Base-by-base conservation (phyloP, 352 stramenopile genomes). In the Phytopythium montanum region DNA sequence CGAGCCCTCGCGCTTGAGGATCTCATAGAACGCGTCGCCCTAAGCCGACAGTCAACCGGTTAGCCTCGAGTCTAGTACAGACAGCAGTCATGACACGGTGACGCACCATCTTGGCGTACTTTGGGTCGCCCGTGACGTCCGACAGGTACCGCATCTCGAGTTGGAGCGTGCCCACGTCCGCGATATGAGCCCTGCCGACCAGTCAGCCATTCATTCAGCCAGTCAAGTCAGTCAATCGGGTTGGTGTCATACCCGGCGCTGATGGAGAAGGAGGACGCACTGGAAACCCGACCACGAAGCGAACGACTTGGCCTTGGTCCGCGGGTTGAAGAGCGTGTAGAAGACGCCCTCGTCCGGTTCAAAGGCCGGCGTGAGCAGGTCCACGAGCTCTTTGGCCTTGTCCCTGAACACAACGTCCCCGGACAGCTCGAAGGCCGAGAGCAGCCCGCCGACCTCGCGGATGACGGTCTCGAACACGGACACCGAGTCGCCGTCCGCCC, bases 401-500 rank as follows among this genome's bases (percentile, higher is more conserved):
- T 91, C 69, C 52, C 98, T 87, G 72, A 99, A 98, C 19, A 94
- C 62, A 5, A 51, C 57, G 70, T 97, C 87, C 1, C 64, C 44
- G 19, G 94, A 93, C 33, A 99, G 70, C 61, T 97, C 87, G 72
- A 97, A 99, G 0, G 97, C 97, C 36, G 91, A 93, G 12, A 99
- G 81, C 6, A 99, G 77, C 10, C 98, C 98, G 21, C 97, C 98
- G 5, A 99, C 81, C 70, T 95, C 93, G 25, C 97, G 92, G 82
- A 99, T 99, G 44, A 97, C 99, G 1, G 96, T 99, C 81, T 99
- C 98, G 79, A 99, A 99, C 23, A 99, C 79, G 23, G 92, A 99
- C 12, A 99, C 79, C 16, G 60, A 75, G 50, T 60, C 75, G 28
- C 62, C 61, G 66, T 84, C 74, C 21, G 73, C 75, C 14, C 81